phyloP scores from a whole-genome alignment of 2,329 filamentous ascomycete species.

The Herpotrichia juniperi region DNA sequence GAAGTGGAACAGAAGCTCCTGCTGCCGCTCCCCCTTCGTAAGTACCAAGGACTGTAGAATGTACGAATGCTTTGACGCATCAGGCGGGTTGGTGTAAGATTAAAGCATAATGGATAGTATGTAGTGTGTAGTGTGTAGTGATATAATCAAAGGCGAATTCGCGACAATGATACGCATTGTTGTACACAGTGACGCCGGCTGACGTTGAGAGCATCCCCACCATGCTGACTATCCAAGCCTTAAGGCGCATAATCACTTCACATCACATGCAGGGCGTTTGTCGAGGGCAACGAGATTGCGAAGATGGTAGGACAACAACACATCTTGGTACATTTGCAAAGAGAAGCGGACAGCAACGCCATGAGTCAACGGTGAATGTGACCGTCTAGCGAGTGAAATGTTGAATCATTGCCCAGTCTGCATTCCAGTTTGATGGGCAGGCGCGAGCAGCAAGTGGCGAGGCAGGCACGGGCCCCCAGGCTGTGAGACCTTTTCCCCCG shows the following conservation, averaged over 20 bases:
- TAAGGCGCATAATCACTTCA: not conserved
- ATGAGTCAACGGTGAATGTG: slow-evolving; percentile 1
- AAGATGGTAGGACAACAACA: not conserved
- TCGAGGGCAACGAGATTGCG: not conserved
- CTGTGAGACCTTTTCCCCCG: no score
- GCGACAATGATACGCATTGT: not conserved
- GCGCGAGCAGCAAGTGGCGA: no score
- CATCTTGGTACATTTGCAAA: not conserved
- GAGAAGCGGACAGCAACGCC: not conserved
- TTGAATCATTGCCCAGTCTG: no score
- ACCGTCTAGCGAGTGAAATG: no score
- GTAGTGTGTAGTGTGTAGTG: not conserved
- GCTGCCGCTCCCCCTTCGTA: slow-evolving; percentile 53
- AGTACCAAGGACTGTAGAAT: slow-evolving; percentile 2
- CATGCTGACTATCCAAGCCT: not conserved
- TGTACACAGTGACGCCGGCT: not conserved
- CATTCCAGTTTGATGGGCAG: no score
- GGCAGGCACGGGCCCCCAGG: no score
- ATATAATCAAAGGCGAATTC: not conserved
- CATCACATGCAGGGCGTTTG: not conserved
- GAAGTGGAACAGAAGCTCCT: slow-evolving; percentile 55
- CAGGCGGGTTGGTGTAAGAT: not conserved
- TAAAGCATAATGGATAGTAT: not conserved
- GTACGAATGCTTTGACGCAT: no score
- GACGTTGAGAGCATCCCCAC: no score